phyloP scores from a whole-genome alignment of 305 asterid genomes.

The Plantago rigida region DNA sequence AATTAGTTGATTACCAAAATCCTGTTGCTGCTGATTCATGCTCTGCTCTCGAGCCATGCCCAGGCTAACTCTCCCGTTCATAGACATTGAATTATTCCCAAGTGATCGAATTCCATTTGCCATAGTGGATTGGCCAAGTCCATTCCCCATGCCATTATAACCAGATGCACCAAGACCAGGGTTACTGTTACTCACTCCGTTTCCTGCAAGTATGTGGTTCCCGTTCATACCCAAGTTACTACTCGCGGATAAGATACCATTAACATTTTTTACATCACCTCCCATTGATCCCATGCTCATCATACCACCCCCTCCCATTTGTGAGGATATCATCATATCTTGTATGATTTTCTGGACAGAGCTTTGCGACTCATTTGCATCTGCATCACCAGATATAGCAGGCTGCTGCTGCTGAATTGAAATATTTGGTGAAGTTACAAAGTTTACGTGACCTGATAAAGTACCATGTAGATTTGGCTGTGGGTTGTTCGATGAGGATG shows the following conservation, averaged over 20 bases:
- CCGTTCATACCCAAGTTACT: conserved; percentile 35
- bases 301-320: conserved; percentile 43
- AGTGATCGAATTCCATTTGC: conserved; percentile 57
- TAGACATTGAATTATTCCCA: conserved; percentile 46
- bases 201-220: conserved; percentile 41
- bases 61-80: conserved; percentile 79
- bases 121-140: conserved; percentile 63
- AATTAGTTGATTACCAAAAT: conserved; percentile 68
- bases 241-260: conserved; percentile 38
- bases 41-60: conserved; percentile 60
- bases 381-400: conserved; percentile 45
- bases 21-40: conserved; percentile 67
- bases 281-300: conserved; percentile 42
- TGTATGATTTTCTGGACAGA: conserved; percentile 68
- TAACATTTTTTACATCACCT: conserved; percentile 41
- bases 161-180: conserved; percentile 43
- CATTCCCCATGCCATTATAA: conserved; percentile 47
- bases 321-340: conserved; percentile 65
- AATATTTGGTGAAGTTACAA: conserved; percentile 45
- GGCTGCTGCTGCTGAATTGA: conserved; percentile 45
- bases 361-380: conserved; percentile 60
- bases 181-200: conserved; percentile 42
- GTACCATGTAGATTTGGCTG: conserved; percentile 38
- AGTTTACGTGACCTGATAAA: conserved; percentile 37
- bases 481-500: conserved; percentile 48